These are phyloP conservation scores for Podaxis pistillaris DNA, from an alignment of 768 basidiomycete species.

Conservation along the genomic window DNA sequence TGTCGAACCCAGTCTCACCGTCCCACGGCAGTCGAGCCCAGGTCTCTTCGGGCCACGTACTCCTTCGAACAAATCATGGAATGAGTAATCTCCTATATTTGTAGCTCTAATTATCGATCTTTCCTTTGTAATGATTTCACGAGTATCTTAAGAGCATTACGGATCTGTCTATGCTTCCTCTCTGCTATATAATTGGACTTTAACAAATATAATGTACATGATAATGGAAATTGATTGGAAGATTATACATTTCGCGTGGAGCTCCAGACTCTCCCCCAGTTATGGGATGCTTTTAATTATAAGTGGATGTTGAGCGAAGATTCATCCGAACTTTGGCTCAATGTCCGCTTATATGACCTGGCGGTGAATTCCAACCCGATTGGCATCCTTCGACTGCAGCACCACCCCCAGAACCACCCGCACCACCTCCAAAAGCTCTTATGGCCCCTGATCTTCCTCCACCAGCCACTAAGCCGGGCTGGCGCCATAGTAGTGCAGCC, in stretches of 20 bases:
- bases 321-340: background rate
- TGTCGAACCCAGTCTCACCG: slow-evolving; percentile 55
- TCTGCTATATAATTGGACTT: background rate
- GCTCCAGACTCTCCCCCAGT: background rate
- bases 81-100: background rate
- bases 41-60: slow-evolving; percentile 80
- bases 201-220: background rate
- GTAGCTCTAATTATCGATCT: background rate
- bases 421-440: slow-evolving; percentile 35
- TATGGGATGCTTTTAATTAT: too few species aligned
- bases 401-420: slow-evolving; percentile 38
- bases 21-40: slow-evolving; percentile 56
- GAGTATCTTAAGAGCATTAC: background rate
- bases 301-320: too few species aligned
- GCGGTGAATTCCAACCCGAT: slow-evolving; percentile 82
- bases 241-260: background rate
- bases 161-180: background rate
- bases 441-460: slow-evolving; percentile 22
- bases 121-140: background rate
- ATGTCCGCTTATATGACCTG: slow-evolving; percentile 41
- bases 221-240: background rate
- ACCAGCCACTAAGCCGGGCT: slow-evolving; percentile 7
- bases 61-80: slow-evolving; percentile 11
- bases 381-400: slow-evolving; percentile 52
- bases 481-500: slow-evolving; percentile 20